A percentile compares a stretch with the other conserved stretches of the same genome.
These are phyloP conservation scores for Tolypocladium cylindrosporum DNA, from an alignment of 2,329 filamentous ascomycete genomes.

Conservation along the genomic window DNA sequence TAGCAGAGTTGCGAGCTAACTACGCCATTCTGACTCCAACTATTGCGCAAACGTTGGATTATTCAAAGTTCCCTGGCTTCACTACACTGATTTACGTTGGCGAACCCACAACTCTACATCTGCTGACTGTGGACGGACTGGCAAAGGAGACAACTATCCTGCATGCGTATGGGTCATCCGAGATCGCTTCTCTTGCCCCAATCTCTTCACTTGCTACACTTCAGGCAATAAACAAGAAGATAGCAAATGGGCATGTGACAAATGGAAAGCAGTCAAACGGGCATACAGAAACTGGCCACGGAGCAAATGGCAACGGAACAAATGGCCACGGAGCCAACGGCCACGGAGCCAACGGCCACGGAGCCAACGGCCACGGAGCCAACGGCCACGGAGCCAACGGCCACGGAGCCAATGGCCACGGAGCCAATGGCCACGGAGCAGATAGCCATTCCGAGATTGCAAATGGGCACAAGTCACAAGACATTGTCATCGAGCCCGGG, in stretches of 20 bases:
- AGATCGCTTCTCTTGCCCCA: not conserved
- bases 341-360: not conserved
- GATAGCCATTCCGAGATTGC: not conserved
- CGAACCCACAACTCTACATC: not conserved
- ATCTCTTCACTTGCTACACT: not conserved
- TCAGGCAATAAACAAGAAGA: not conserved
- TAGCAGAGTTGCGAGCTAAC: not conserved
- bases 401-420: not conserved
- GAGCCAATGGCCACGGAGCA: no score
- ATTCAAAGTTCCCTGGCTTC: not conserved
- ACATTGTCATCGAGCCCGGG: not conserved
- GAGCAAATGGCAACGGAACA: not conserved
- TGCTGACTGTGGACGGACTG: not conserved
- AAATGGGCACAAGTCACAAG: not conserved
- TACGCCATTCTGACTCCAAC: not conserved
- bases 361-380: no score
- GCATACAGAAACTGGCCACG: not conserved
- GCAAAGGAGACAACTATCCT: not conserved
- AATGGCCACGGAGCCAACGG: not conserved
- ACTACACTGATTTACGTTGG: not conserved
- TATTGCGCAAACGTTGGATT: not conserved
- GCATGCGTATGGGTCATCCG: not conserved
- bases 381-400: not conserved
- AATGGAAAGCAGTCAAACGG: not conserved
- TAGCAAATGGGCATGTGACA: not conserved